Evolutionary conservation across 106 monocot genomes (phyloP).

Genomic region (Acorus gramineus): DNA sequence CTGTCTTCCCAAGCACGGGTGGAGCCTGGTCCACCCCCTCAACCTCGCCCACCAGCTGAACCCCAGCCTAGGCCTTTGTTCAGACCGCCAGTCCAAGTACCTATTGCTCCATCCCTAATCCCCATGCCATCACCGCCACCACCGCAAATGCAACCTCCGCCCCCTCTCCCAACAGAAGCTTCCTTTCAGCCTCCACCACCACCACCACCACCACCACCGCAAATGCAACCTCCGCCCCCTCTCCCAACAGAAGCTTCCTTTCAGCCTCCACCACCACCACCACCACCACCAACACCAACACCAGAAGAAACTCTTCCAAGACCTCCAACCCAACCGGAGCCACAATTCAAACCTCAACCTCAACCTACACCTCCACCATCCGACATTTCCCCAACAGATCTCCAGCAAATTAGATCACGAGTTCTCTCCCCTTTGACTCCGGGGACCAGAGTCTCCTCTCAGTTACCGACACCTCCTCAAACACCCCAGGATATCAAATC

Average conservation of each 20-base stretch:
- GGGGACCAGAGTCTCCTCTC: neutral
- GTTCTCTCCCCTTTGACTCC: neutral
- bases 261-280: no score
- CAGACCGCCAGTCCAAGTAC: no score
- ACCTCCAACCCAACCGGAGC: no score
- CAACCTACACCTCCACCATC: neutral
- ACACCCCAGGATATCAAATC: conserved; percentile 32
- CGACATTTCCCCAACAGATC: neutral
- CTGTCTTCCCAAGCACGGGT: conserved; percentile 20
- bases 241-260: no score
- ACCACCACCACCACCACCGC: neutral
- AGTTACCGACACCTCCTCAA: conserved; percentile 2
- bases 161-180: neutral
- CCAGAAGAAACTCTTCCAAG: no score
- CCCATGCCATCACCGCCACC: neutral
- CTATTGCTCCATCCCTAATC: neutral
- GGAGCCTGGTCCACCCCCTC: conserved; percentile 3
- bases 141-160: neutral
- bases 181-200: no score
- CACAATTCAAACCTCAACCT: neutral
- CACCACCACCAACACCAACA: no score
- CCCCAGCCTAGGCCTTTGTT: neutral
- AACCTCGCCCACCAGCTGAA: neutral
- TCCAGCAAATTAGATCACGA: neutral
- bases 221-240: neutral